Base-by-base conservation (phyloP, 2,329 filamentous ascomycete species). In the Diaporthe sp. region DNA sequence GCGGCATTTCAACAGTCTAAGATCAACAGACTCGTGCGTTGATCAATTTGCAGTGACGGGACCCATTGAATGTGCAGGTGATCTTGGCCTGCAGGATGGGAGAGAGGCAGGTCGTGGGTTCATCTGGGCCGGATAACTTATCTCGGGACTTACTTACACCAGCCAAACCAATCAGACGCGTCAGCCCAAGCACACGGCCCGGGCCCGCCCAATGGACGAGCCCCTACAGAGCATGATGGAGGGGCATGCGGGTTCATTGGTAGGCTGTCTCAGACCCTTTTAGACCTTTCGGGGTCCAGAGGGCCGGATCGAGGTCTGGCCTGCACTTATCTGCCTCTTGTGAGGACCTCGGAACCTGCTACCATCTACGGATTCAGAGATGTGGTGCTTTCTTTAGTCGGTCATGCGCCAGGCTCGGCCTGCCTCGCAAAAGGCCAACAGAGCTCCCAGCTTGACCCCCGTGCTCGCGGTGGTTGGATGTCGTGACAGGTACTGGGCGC, bases 381-480 rank as follows among this genome's bases (percentile, higher is more conserved):
- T 19, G 53, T 44, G 27, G 27, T 50, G 42, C 32, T 30, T 66
- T 61, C 58, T 74, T 35, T 32, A 58, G 53, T 70, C 70, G 70
- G 39, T 65, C 69, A 72, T 42, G 71, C 72, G 37, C 37, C n/a
- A 30, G 30, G 44, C 30, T 32, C 63, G 32, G 22, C 47, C 30
- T 37, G 44, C 63, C 44, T 66, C 22, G 13, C n/a, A 1, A 37
- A 27, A 65, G 50, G 27, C 56, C 73, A 74, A 58, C 71, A 25
- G 59, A 32, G 61, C 55, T 55, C 51, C 47, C 37, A 22, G 61
- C 35, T 47, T 25, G 30, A 65, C 35, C 72, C 77, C 66, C 77
- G 77, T 78, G 77, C 71, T 7, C 71, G 39, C 17, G 37, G 69
- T 76, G 76, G 61, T 77, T 78, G 76, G 77, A 42, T 65, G 56